phyloP scores from a whole-genome alignment of 2,329 filamentous ascomycete genomes.

The Cercospora berteroae region DNA sequence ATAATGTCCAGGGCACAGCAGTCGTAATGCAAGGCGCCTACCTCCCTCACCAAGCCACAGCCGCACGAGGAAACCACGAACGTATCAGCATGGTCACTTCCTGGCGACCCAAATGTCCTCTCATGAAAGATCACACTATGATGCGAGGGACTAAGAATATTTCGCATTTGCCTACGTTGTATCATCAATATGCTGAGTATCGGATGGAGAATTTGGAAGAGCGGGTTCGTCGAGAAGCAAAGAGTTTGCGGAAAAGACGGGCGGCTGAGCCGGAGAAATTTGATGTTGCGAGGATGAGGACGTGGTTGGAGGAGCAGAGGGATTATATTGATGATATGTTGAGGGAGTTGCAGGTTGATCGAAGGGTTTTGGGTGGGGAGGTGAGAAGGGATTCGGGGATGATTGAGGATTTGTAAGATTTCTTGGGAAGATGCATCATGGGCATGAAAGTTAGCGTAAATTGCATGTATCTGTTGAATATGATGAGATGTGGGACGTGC shows the following conservation, averaged over 20 bases:
- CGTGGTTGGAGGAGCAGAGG: slow-evolving; percentile 8
- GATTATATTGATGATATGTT: slow-evolving; percentile 6
- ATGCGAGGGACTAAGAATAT: slow-evolving; percentile 60
- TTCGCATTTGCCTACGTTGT: slow-evolving; percentile 57
- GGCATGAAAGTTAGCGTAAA: background rate
- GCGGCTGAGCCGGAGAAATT: background rate
- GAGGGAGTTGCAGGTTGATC: background rate
- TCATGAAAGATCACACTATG: slow-evolving; percentile 58
- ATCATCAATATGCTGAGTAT: slow-evolving; percentile 62
- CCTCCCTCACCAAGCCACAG: slow-evolving; percentile 63
- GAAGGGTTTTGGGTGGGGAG: background rate
- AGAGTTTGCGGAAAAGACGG: slow-evolving; percentile 13
- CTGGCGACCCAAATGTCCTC: slow-evolving; percentile 59
- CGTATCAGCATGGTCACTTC: slow-evolving; percentile 66
- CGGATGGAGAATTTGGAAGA: slow-evolving; percentile 63
- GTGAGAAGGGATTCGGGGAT: background rate
- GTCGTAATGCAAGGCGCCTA: slow-evolving; percentile 67
- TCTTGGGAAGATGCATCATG: background rate
- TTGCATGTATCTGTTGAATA: background rate
- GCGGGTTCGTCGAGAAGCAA: slow-evolving; percentile 45
- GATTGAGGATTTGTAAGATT: background rate
- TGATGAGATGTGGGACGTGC: background rate
- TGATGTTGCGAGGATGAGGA: background rate
- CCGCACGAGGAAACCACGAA: slow-evolving; percentile 58
- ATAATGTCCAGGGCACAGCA: slow-evolving; percentile 53